Evolutionary conservation across 2,329 filamentous ascomycete genomes (phyloP).

Genomic region (Penicillium sp.): DNA sequence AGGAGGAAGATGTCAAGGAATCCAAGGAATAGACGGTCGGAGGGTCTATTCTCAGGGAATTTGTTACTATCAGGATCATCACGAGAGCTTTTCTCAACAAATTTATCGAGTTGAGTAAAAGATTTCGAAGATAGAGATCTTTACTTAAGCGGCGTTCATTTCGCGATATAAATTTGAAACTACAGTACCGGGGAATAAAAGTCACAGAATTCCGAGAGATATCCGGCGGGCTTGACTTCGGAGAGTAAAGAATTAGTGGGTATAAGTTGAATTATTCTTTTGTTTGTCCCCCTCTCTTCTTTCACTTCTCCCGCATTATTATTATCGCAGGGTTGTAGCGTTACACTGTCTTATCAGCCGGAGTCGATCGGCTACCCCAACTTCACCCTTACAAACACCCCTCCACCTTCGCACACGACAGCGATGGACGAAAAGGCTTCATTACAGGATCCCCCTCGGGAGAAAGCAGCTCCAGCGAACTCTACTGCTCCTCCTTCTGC

Average conservation of each 20-base stretch:
- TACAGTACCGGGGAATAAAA: too few species aligned
- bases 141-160: too few species aligned
- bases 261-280: not conserved
- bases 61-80: too few species aligned
- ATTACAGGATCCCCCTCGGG: not conserved
- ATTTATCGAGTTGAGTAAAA: too few species aligned
- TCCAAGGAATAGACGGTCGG: too few species aligned
- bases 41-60: too few species aligned
- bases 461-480: not conserved
- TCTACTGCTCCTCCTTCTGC: not conserved
- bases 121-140: too few species aligned
- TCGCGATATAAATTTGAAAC: too few species aligned
- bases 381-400: not conserved
- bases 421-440: slow-evolving; percentile 13
- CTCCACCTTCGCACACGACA: not conserved
- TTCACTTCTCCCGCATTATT: not conserved
- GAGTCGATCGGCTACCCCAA: not conserved
- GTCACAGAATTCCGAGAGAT: not conserved
- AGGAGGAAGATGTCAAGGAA: not conserved
- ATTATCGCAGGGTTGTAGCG: too few species aligned
- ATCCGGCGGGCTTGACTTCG: not conserved
- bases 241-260: not conserved
- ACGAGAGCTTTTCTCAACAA: too few species aligned
- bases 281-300: not conserved
- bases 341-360: not conserved